A percentile compares a stretch with the other conserved stretches of the same genome.
phyloP scores from a whole-genome alignment of 176 grass and related monocot genomes.

The Ampelocalamus luodianensis region DNA sequence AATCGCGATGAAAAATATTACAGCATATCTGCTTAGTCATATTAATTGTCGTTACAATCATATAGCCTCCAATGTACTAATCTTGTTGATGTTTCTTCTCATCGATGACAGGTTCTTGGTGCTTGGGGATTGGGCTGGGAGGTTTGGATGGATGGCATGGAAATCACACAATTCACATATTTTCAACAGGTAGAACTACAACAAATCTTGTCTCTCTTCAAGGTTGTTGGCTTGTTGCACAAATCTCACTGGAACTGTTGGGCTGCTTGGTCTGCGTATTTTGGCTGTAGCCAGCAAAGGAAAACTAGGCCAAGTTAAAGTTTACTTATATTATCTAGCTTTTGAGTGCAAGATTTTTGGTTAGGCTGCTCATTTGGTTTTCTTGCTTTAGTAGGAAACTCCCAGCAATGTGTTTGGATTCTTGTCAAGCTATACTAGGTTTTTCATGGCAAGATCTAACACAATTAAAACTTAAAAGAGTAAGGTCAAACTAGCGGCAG shows the following conservation, averaged over 20 bases:
- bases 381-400: neutral
- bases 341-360: neutral
- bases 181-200: conserved; percentile 81
- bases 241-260: conserved; percentile 19
- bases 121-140: conserved; percentile 99
- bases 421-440: neutral
- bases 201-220: neutral
- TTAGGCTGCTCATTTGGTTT: neutral
- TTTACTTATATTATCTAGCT: neutral
- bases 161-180: conserved; percentile 99
- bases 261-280: neutral
- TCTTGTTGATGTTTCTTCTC: neutral
- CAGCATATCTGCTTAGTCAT: neutral
- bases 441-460: neutral
- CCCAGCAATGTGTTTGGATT: neutral
- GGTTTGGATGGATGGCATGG: conserved; percentile 99
- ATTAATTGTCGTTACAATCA: neutral
- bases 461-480: neutral
- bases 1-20: neutral
- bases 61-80: neutral
- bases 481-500: neutral
- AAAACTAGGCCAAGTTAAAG: conserved; percentile 3
- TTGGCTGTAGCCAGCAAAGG: neutral
- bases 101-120: conserved; percentile 77
- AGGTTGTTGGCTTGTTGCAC: conserved; percentile 25